Percentiles rank a stretch among this genome's conserved stretches.
Evolutionary conservation across 257 asterid genomes (phyloP).

Genomic region (Gentiana dahurica): DNA sequence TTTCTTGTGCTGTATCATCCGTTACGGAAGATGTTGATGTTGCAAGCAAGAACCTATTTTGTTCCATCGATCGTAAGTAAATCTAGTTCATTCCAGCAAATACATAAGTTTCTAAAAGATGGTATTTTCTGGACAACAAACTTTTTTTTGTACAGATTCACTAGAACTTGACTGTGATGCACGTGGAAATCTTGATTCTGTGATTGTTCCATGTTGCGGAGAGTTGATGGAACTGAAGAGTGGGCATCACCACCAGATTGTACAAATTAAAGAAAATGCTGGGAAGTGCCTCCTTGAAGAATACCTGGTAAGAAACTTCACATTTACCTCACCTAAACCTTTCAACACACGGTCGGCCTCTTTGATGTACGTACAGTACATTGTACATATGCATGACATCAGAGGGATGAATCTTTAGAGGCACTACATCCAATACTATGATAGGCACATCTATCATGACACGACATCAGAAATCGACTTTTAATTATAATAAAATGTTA

Average conservation of each 20-base stretch:
- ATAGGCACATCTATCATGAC: too few species aligned
- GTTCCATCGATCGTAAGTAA: conserved; percentile 36
- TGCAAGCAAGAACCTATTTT: conserved; percentile 70
- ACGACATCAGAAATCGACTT: too few species aligned
- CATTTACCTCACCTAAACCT: too few species aligned
- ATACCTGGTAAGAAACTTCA: conserved; percentile 39
- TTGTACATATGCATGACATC: too few species aligned
- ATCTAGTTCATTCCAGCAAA: too few species aligned
- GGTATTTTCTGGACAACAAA: neutral
- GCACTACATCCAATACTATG: too few species aligned
- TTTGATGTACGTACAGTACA: too few species aligned
- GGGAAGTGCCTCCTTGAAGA: conserved; percentile 85
- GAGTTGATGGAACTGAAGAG: conserved; percentile 73
- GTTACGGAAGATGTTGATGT: conserved; percentile 64
- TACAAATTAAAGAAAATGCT: conserved; percentile 70
- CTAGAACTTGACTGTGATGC: conserved; percentile 93
- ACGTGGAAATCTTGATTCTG: conserved; percentile 61
- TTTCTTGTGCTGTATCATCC: conserved; percentile 73
- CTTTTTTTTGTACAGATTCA: conserved; percentile 39
- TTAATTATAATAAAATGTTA: too few species aligned
- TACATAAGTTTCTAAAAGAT: neutral
- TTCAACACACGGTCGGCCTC: too few species aligned
- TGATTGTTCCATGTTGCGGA: conserved; percentile 75
- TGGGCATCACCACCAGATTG: conserved; percentile 66
- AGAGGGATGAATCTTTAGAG: too few species aligned